These are phyloP conservation scores for Beauveria pseudobassiana DNA, from an alignment of 2,329 filamentous ascomycete genomes.

Conservation along the genomic window DNA sequence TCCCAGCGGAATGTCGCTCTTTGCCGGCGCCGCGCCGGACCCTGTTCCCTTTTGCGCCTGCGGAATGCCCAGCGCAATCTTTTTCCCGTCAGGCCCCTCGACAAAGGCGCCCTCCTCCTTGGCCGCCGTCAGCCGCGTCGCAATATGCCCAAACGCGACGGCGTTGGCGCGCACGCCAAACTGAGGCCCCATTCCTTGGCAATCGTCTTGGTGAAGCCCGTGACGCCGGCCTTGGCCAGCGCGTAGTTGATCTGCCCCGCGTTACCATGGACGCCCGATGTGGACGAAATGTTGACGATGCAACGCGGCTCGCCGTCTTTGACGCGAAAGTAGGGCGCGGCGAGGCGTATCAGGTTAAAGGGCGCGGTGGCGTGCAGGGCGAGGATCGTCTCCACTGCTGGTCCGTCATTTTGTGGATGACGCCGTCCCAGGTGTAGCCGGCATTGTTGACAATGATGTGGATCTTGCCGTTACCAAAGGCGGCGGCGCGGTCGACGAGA, in stretches of 20 bases:
- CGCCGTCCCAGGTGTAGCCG: constrained; percentile 87
- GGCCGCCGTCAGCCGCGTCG: constrained; percentile 71
- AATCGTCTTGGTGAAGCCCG: constrained; percentile 79
- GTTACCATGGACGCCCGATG: constrained; percentile 77
- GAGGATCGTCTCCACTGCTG: constrained; percentile 86
- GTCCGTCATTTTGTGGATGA: constrained; percentile 87
- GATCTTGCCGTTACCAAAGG: constrained; percentile 80
- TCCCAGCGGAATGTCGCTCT: constrained; percentile 69
- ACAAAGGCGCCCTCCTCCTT: constrained; percentile 82
- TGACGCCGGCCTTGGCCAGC: constrained; percentile 75
- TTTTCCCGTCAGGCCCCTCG: constrained; percentile 66
- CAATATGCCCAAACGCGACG: constrained; percentile 75
- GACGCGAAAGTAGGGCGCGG: constrained; percentile 81
- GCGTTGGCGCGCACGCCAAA: constrained; percentile 82
- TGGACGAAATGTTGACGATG: constrained; percentile 79
- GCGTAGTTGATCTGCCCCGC: constrained; percentile 88
- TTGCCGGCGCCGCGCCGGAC: constrained; percentile 32
- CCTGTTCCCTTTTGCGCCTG: constrained; percentile 43
- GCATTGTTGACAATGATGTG: constrained; percentile 90
- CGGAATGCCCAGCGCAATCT: constrained; percentile 68
- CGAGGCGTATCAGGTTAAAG: constrained; percentile 73
- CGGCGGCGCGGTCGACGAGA: constrained; percentile 67
- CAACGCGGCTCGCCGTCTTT: constrained; percentile 71
- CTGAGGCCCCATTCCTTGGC: constrained; percentile 81
- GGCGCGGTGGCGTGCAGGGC: constrained; percentile 77